These are phyloP conservation scores for Penicillium bovifimosum DNA, from an alignment of 495 filamentous ascomycete species.

Conservation along the genomic window DNA sequence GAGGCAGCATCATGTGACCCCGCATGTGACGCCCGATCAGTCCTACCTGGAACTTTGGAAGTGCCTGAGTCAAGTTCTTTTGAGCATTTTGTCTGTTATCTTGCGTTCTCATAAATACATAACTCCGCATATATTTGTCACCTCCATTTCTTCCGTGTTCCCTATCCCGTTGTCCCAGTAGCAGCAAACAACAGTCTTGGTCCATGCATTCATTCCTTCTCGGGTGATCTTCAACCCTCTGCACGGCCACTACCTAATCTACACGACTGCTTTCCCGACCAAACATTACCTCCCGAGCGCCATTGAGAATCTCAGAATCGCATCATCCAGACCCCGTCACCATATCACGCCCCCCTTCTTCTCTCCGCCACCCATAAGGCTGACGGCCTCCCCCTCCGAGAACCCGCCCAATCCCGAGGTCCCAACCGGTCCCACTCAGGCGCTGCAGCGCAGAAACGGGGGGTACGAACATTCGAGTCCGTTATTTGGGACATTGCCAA, in stretches of 20 bases:
- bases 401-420: slow-evolving; percentile 20
- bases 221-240: neutral
- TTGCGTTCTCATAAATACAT: neutral
- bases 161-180: neutral
- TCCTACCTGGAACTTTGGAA: neutral
- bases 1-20: slow-evolving; percentile 7
- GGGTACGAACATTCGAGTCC: slow-evolving; percentile 5
- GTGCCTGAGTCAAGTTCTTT: slow-evolving; percentile 1
- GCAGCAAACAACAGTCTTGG: neutral
- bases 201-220: neutral
- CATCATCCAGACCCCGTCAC: neutral
- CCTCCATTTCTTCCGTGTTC: neutral
- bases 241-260: neutral
- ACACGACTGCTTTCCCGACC: neutral
- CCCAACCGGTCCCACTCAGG: slow-evolving; percentile 16
- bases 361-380: slow-evolving; percentile 12
- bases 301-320: neutral
- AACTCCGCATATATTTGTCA: neutral
- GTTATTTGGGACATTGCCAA: slow-evolving; percentile 9
- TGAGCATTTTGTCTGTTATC: neutral
- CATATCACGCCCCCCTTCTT: neutral
- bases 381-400: slow-evolving; percentile 20
- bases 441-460: slow-evolving; percentile 16
- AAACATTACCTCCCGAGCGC: neutral
- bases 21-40: slow-evolving; percentile 7